Evolutionary conservation across 1,139 yeast species (phyloP).

Genomic region (Blastobotrys apis): DNA sequence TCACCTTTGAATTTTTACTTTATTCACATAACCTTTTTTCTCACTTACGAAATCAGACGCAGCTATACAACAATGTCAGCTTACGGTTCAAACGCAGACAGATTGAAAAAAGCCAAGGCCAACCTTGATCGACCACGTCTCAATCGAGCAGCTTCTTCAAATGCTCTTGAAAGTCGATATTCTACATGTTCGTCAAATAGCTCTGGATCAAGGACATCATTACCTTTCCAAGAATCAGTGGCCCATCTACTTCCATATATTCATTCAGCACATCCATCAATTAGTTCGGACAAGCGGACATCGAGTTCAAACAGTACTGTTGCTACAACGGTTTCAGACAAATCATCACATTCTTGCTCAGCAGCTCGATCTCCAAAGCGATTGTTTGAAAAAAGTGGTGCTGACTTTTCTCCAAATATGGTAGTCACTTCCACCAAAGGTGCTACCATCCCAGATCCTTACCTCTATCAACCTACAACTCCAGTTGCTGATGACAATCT

Average conservation of each 20-base stretch:
- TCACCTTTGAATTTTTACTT: too few species aligned
- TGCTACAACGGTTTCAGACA: slow-evolving; percentile 9
- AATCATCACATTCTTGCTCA: slow-evolving; percentile 3
- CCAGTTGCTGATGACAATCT: slow-evolving; percentile 6
- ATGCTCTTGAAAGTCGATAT: background rate
- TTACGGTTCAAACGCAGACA: slow-evolving; percentile 16
- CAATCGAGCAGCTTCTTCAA: background rate
- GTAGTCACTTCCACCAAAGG: slow-evolving; percentile 2
- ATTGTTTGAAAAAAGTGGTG: slow-evolving; percentile 11
- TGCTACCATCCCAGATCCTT: slow-evolving; percentile 4
- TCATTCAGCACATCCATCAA: slow-evolving; percentile 5
- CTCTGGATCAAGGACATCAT: background rate
- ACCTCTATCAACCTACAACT: slow-evolving; percentile 3
- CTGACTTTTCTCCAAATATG: slow-evolving; percentile 6
- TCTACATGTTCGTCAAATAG: slow-evolving; percentile 6
- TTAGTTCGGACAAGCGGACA: slow-evolving; percentile 5
- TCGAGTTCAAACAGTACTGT: slow-evolving; percentile 9
- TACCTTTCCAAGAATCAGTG: slow-evolving; percentile 9
- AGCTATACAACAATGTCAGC: slow-evolving; percentile 10
- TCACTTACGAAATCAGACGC: background rate
- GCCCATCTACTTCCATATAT: slow-evolving; percentile 10
- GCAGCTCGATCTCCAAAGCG: slow-evolving; percentile 10
- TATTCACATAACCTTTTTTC: background rate
- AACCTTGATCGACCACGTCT: slow-evolving; percentile 5
- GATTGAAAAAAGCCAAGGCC: slow-evolving; percentile 15